These are phyloP conservation scores for Nemania serpens DNA, from an alignment of 2,329 filamentous ascomycete genomes.

Conservation along the genomic window DNA sequence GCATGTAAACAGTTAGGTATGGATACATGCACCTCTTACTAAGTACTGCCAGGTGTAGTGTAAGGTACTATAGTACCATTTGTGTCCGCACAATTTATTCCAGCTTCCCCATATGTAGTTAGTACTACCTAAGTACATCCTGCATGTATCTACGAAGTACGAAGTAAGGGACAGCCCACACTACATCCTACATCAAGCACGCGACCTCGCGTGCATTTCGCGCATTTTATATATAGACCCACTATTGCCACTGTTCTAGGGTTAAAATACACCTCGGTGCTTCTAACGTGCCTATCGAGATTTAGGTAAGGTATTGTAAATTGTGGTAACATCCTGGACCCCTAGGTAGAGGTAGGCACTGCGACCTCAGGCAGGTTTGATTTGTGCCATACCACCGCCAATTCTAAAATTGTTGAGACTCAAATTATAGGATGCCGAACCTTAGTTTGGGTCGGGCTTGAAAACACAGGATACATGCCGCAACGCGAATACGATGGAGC, in stretches of 20 bases:
- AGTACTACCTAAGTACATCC: no score
- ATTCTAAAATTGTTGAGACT: neutral
- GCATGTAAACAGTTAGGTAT: no score
- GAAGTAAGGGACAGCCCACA: no score
- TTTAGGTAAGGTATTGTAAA: no score
- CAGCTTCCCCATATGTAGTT: no score
- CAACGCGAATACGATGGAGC: conserved; percentile 32
- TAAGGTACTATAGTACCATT: no score
- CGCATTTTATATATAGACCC: conserved; percentile 11
- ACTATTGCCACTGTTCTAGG: neutral
- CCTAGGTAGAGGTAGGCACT: no score
- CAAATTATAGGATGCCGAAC: neutral
- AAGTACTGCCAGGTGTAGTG: no score
- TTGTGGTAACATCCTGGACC: neutral
- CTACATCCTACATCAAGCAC: conserved; percentile 19
- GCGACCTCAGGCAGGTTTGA: neutral
- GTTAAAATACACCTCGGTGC: no score
- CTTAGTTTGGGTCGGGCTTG: neutral
- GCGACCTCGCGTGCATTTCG: conserved; percentile 21
- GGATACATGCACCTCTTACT: no score
- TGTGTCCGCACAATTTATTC: no score
- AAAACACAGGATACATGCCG: neutral
- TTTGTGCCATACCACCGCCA: neutral
- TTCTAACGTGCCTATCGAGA: neutral
- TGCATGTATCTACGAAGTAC: no score